Percentiles rank a stretch among this genome's conserved stretches.
These are phyloP conservation scores for Blastomyces percursus DNA, from an alignment of 2,329 filamentous ascomycete genomes.

Conservation along the genomic window DNA sequence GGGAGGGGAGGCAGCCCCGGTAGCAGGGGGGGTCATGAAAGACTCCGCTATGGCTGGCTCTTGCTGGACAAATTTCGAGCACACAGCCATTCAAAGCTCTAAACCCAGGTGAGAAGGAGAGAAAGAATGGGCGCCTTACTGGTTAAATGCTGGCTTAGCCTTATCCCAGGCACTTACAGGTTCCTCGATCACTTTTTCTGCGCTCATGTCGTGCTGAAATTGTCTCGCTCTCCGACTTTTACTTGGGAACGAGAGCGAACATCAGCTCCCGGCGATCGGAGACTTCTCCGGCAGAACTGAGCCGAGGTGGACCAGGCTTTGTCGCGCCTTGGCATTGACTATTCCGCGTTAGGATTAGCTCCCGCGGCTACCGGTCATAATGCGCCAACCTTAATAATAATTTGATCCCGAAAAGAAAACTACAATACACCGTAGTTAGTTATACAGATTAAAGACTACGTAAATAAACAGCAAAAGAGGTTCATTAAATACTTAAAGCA, in stretches of 20 bases:
- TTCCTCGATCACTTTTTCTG: neutral
- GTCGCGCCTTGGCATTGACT: neutral
- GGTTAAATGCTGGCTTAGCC: conserved; percentile 51
- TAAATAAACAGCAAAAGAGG: no score
- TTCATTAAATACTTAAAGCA: no score
- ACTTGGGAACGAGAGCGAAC: neutral
- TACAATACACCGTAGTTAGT: no score
- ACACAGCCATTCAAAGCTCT: neutral
- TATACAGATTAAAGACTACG: no score
- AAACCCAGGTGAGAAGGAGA: neutral
- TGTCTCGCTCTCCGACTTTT: neutral
- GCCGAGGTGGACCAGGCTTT: neutral
- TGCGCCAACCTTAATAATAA: neutral
- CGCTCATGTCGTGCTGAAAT: neutral
- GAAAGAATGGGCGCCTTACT: conserved; percentile 34
- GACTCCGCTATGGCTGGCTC: neutral
- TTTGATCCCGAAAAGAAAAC: no score
- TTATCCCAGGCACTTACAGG: conserved; percentile 39
- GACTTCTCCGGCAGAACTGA: neutral
- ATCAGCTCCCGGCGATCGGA: neutral
- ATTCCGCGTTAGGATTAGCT: neutral
- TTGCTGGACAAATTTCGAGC: neutral
- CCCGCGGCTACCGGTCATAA: neutral
- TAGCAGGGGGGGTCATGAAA: no score
- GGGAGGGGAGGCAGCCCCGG: no score